Base-by-base conservation (phyloP, 768 basidiomycete species). In the Galerina marginata region DNA sequence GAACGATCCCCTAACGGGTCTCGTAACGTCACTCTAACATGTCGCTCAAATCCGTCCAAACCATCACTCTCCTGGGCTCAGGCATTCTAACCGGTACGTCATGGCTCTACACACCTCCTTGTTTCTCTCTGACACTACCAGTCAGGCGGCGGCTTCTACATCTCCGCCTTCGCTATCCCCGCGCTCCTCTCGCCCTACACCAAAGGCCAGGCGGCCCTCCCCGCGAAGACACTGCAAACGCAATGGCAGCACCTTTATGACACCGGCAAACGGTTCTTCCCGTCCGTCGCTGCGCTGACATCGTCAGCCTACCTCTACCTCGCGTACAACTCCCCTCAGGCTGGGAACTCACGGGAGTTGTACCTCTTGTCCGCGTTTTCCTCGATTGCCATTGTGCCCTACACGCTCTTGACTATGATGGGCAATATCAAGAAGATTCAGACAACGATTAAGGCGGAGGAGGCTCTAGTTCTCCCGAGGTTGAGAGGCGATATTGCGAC, bases 171-270 rank as follows among this genome's bases (percentile, higher is more conserved):
- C 14, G 58, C 49, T 4, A 45, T 59, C 25, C 58, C 58, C n/a
- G 20, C 58, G 10, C 15, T 59, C 16, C 58, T 59, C 23, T 59
- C 58, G 7, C 58, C 58, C 29, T 59, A 53, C 15, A 45, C 2
- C 38, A 37, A 50, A 11, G 20, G 50, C 20, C 39, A 58, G 44
- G 58, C n/a, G 6, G 36, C 43, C 15, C 29, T 59, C 3, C 50
- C 58, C 25, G 50, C 48, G 33, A 59, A 59, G 40, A 46, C 50
- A 9, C 42, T 59, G n/a, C 58, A 59, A 23, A 51, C n/a, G 7
- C 58, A 59, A 45, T 59, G 58, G 58, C 49, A 59, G 47, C 10
- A 59, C 40, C 39, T 59, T 14, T 59, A 59, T 39, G 50, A 44
- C 58, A 52, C 49, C 4, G 58, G 58, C 9, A 59, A 59, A 15